Conservation (phyloP, 2,329 filamentous ascomycete species). For the Aureobasidium melanogenum region DNA sequence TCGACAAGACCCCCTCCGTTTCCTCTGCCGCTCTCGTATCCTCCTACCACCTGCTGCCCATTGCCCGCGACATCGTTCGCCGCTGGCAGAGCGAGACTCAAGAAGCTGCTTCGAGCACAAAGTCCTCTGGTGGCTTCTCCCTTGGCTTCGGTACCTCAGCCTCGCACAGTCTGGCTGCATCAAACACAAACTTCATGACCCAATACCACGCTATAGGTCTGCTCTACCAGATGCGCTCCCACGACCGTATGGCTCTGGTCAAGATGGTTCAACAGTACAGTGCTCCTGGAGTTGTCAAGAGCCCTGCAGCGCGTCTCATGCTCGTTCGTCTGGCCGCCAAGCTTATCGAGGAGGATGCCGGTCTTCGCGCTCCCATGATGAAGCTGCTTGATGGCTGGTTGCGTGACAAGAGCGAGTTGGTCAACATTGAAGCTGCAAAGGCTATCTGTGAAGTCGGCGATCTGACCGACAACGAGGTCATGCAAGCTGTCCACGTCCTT, state of each 20-base stretch:
- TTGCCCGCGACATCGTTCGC: constrained; percentile 88
- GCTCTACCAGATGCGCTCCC: constrained; percentile 93
- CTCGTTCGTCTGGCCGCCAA: constrained; percentile 87
- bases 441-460: constrained; percentile 93
- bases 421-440: constrained; percentile 98
- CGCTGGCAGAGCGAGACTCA: constrained; percentile 99
- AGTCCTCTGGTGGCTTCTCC: constrained; percentile 82
- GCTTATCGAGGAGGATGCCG: constrained; percentile 84
- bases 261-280: constrained; percentile 99
- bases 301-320: constrained; percentile 84
- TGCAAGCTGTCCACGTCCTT: constrained; percentile 86
- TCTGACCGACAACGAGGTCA: constrained; percentile 82
- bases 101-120: constrained; percentile 83
- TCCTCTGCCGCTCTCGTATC: constrained; percentile 93
- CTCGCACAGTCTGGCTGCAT: constrained; percentile 59
- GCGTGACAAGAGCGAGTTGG: constrained; percentile 97
- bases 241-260: constrained; percentile 95
- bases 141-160: constrained; percentile 82
- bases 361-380: constrained; percentile 92
- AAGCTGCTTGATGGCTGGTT: constrained; percentile 92
- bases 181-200: constrained; percentile 90
- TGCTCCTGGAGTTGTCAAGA: constrained; percentile 84
- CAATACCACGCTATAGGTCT: constrained; percentile 98
- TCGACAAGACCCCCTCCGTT: constrained; percentile 97
- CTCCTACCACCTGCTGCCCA: constrained; percentile 93